These are phyloP conservation scores for Taxillus chinensis DNA, from an alignment of 164 flowering plant species.

Conservation along the genomic window DNA sequence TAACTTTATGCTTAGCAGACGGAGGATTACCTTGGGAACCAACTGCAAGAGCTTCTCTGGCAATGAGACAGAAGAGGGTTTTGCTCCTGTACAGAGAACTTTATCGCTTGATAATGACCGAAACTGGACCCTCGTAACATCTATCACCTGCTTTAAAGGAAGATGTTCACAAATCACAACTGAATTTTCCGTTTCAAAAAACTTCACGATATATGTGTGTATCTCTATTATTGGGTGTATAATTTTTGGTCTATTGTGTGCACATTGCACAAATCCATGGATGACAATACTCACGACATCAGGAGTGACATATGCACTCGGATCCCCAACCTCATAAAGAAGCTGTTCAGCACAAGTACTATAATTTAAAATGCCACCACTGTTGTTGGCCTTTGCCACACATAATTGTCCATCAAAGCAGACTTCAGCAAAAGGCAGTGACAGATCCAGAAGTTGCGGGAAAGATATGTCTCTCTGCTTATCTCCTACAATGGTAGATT, in stretches of 20 bases:
- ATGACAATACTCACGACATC: slow-evolving; percentile 55
- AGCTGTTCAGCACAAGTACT: slow-evolving; percentile 91
- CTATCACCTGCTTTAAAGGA: slow-evolving; percentile 45
- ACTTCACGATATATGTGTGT: neutral
- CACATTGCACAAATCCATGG: neutral
- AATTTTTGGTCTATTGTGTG: too few species aligned
- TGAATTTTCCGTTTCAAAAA: neutral
- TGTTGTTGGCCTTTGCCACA: slow-evolving; percentile 73
- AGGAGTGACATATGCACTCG: slow-evolving; percentile 82
- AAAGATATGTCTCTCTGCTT: slow-evolving; percentile 50
- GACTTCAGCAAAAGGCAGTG: slow-evolving; percentile 90
- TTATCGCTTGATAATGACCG: slow-evolving; percentile 40
- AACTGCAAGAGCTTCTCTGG: slow-evolving; percentile 72
- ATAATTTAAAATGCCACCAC: slow-evolving; percentile 66
- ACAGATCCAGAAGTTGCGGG: slow-evolving; percentile 48
- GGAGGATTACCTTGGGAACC: slow-evolving; percentile 59
- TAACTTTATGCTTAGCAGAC: neutral
- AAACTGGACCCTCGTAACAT: slow-evolving; percentile 67
- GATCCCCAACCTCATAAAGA: slow-evolving; percentile 93
- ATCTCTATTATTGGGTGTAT: too few species aligned
- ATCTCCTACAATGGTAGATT: slow-evolving; percentile 45
- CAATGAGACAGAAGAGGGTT: slow-evolving; percentile 32
- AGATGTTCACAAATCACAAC: neutral
- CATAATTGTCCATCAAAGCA: slow-evolving; percentile 53
- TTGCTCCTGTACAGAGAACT: slow-evolving; percentile 76